Conservation (phyloP, 179 eudicot genomes). For the Beta corolliflora region DNA sequence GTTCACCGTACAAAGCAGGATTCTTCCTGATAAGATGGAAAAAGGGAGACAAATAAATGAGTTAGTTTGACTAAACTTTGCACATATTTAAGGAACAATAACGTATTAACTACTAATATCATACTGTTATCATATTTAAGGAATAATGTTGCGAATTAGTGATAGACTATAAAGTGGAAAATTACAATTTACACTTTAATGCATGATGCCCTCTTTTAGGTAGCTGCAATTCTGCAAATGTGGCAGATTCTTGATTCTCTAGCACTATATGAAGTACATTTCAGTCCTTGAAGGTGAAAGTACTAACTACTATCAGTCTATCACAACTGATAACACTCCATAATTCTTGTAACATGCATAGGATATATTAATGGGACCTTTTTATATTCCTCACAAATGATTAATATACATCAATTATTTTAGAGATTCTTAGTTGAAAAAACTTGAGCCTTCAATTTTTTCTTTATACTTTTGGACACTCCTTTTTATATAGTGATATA, state of each 20-base stretch:
- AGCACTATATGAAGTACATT: not conserved
- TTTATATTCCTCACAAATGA: not conserved
- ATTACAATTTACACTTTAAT: not conserved
- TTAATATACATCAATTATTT: not conserved
- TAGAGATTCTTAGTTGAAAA: not conserved
- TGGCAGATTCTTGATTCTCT: constrained; percentile 18
- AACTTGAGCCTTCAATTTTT: not conserved
- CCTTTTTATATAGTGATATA: too few relatives aligned
- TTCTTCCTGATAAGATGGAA: constrained; percentile 52
- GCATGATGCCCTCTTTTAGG: not conserved
- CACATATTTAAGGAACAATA: not conserved
- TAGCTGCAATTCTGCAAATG: constrained; percentile 4
- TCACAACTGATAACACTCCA: not conserved
- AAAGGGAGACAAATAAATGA: not conserved
- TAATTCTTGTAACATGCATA: constrained; percentile 10
- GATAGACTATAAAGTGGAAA: not conserved
- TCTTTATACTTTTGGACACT: too few relatives aligned
- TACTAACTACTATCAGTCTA: not conserved
- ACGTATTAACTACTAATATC: not conserved
- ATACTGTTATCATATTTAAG: not conserved
- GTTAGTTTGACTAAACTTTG: not conserved
- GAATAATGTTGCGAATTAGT: not conserved
- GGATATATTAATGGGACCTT: not conserved
- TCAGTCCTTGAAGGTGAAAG: not conserved
- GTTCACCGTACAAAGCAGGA: constrained; percentile 68